Evolutionary conservation across 306 rosid species (phyloP).

Genomic region (Sicyos edulis): DNA sequence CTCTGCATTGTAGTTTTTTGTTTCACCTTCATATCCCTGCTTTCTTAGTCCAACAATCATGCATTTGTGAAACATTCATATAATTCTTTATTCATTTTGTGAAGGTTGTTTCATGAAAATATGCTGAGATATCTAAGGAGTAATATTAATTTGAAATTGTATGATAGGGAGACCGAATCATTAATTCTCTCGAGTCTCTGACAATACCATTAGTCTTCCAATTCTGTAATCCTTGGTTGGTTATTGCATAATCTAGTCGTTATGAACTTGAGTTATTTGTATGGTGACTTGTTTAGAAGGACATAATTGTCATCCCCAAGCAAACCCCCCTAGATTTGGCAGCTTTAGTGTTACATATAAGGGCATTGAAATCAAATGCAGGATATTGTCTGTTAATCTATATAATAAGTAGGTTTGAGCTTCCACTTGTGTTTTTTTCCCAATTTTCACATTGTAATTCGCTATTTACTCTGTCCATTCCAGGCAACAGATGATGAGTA

Average conservation of each 20-base stretch:
- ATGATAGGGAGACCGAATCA: not conserved
- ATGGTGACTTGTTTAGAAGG: not conserved
- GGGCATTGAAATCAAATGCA: not conserved
- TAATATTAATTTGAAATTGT: not conserved
- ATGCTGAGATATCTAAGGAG: not conserved
- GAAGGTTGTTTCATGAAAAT: not conserved
- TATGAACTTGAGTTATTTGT: not conserved
- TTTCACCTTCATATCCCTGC: not conserved
- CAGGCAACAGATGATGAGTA: slow-evolving; percentile 75
- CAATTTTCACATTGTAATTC: not conserved
- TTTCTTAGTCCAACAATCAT: not conserved
- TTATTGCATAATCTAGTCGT: not conserved
- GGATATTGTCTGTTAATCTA: not conserved
- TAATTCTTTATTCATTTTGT: not conserved
- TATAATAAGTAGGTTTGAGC: not conserved
- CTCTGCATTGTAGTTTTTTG: not conserved
- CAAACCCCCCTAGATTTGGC: no score
- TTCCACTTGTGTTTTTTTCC: not conserved
- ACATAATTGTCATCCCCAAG: no score
- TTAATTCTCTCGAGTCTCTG: not conserved
- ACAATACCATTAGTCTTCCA: slow-evolving; percentile 6
- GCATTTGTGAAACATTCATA: not conserved
- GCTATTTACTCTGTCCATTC: slow-evolving; percentile 2
- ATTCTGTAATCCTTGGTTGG: not conserved
- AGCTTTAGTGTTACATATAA: not conserved